phyloP scores from a whole-genome alignment of 1,284 basidiomycete species.

The Papiliotrema laurentii region DNA sequence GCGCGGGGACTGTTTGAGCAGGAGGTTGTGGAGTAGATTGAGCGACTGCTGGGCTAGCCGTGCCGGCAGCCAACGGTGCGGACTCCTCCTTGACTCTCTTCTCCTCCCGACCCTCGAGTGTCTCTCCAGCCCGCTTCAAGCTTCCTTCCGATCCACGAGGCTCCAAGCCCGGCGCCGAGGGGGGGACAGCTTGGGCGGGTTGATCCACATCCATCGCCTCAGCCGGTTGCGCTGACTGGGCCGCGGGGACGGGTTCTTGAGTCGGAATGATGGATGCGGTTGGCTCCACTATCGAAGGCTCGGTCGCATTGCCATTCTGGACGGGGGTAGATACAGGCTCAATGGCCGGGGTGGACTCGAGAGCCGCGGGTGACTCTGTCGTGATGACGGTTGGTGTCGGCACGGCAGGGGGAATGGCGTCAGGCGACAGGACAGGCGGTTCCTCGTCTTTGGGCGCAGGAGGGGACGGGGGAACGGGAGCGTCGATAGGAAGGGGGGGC shows the following conservation, averaged over 20 bases:
- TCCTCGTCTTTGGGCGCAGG: constrained; percentile 25
- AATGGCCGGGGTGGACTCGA: background rate
- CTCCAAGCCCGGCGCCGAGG: constrained; percentile 5
- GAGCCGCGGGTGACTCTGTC: constrained; percentile 10
- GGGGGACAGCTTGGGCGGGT: constrained; percentile 7
- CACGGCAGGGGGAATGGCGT: constrained; percentile 28
- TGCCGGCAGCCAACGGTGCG: background rate
- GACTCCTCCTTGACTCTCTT: constrained; percentile 34
- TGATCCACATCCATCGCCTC: constrained; percentile 27
- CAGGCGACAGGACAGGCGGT: constrained; percentile 18
- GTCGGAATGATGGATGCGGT: background rate
- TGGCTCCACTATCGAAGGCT: too few relatives aligned
- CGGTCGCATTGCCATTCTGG: background rate
- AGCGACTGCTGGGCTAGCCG: background rate
- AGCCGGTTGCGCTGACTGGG: constrained; percentile 6
- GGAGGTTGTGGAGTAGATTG: constrained; percentile 3
- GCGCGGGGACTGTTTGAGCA: constrained; percentile 4
- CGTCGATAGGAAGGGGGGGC: constrained; percentile 27
- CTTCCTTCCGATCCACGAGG: constrained; percentile 15
- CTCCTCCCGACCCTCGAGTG: constrained; percentile 25
- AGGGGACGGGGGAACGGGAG: constrained; percentile 26
- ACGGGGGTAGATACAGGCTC: background rate
- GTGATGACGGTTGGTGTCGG: constrained; percentile 32
- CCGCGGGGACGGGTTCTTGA: constrained; percentile 2
- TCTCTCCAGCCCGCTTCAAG: constrained; percentile 37